Evolutionary conservation across 129 eudicot genomes (phyloP), one percentile per base, ranked within the genome.

Genomic region (Flaveria bidentis): DNA sequence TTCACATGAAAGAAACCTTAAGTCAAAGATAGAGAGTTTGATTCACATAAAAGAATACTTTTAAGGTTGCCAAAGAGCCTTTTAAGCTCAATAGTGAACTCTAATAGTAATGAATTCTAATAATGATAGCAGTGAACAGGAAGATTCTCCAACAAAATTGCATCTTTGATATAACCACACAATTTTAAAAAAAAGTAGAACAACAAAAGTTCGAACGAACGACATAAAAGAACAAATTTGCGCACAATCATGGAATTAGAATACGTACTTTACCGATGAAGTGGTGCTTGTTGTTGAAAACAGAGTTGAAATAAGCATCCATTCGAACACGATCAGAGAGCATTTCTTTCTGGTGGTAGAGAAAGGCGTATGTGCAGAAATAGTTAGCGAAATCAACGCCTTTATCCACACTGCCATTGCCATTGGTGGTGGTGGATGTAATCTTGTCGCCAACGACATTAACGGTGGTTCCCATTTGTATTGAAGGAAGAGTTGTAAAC

Each of bases 281-380:
- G 69, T 93, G 97, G 60, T 81, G 78, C 30, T 87, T 87, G 81
- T 90, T 93, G 51, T 80, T 57, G 83, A 90, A 90, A 72, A 95
- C 75, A 26, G 99, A 84, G 78, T 91, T 84, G 86, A 44, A 89
- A 69, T 95, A 95, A 76, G 97, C 97, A 82, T 95, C 91, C 99
- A 95, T 95, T 9, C 99, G 89, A 53, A 95, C 95, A 6, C 92
- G 96, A 76, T 95, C 99, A 15, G 94, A 91, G 47, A 95, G 92
- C 97, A 95, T 95, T 75, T 95, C 99, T 67, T 95, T 95, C 82
- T 95, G 99, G 93, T 95, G 99, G 82, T 95, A 91, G 26, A 95
- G 93, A 71, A 91, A 95, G 72, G 94, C 90, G 80, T 95, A 95
- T 11, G 99, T 91, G 90, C 97, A 91, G 83, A 91, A 95, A 71